Base-by-base conservation (phyloP, 2,329 filamentous ascomycete species). In the Phialophora chinensis region DNA sequence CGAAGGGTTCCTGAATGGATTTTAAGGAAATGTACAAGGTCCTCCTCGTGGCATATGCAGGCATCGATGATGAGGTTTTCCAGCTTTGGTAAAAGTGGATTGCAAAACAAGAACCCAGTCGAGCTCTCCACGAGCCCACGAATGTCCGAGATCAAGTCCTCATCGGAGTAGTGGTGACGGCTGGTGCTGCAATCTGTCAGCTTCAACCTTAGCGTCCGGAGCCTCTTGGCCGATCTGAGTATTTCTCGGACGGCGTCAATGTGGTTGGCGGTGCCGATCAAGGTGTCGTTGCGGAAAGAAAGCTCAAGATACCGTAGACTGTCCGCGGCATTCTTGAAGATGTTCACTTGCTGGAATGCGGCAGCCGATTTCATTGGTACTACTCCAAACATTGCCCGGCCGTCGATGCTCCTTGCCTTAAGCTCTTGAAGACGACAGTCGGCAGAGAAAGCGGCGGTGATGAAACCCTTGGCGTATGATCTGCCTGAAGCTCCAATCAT, bases 1-100 rank as follows among this genome's bases (percentile, higher is more conserved):
- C 67, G 65, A 2, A 71, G 54, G n/a, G 67, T 69, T 10, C 63
- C 42, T 10, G 67, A 47, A 53, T 71, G 69, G 23, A 71, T 60
- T 49, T 55, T 68, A 8, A 71, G 58, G 38, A 71, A 69, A 44
- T 71, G 69, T 27, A 71, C 60, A 3, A 71, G 53, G 12, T 71
- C 69, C 38, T 69, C 63, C 17, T 69, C 64, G 23, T 69, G 66
- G 55, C 69, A 68, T 47, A 69, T 62, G 49, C 67, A 69, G 14
- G 62, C 63, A 3, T 69, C 63, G 38, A 71, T 58, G 20, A 52
- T 55, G 56, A 71, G 53, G 8, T 53, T 60, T 44, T 68, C 63
- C 42, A 71, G 47, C 23, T 59, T 58, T 11, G 63, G 69, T 17
- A 69, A n/a, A 12, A 69, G 53, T 17, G 69, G 60, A 42, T 33